These are phyloP conservation scores for Lecanicillium sp. DNA, from an alignment of 2,329 filamentous ascomycete genomes.

Conservation along the genomic window DNA sequence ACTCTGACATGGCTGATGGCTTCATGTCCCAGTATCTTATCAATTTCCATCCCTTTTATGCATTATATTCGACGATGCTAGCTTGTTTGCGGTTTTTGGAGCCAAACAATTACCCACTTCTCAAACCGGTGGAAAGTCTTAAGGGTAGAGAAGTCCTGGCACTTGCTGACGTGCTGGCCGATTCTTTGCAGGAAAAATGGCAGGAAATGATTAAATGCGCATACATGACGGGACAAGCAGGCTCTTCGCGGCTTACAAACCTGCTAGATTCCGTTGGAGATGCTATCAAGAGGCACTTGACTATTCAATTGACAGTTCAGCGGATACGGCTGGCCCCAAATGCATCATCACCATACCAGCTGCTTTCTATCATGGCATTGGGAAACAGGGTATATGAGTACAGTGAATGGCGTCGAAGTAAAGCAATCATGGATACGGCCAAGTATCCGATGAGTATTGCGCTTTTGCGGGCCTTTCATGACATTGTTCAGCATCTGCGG, in stretches of 20 bases:
- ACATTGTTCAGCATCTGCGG: neutral
- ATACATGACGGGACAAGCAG: neutral
- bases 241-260: neutral
- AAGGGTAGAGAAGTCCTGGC: neutral
- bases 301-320: neutral
- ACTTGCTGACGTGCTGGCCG: neutral
- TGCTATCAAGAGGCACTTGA: slow-evolving; percentile 4
- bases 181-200: neutral
- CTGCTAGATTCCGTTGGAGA: slow-evolving; percentile 3
- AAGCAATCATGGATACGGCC: neutral
- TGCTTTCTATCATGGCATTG: neutral
- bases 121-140: neutral
- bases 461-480: neutral
- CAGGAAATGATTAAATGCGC: slow-evolving; percentile 1
- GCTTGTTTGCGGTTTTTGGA: neutral
- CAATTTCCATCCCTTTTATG: slow-evolving; percentile 2
- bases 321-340: neutral
- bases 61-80: neutral
- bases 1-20: neutral
- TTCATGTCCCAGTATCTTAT: neutral
- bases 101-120: slow-evolving; percentile 2
- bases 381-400: neutral
- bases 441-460: neutral
- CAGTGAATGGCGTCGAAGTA: slow-evolving; percentile 1
- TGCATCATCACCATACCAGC: neutral